Percentiles rank a stretch among this genome's conserved stretches.
These are phyloP conservation scores for Malus fusca DNA, from an alignment of 306 rosid genomes.

Conservation along the genomic window DNA sequence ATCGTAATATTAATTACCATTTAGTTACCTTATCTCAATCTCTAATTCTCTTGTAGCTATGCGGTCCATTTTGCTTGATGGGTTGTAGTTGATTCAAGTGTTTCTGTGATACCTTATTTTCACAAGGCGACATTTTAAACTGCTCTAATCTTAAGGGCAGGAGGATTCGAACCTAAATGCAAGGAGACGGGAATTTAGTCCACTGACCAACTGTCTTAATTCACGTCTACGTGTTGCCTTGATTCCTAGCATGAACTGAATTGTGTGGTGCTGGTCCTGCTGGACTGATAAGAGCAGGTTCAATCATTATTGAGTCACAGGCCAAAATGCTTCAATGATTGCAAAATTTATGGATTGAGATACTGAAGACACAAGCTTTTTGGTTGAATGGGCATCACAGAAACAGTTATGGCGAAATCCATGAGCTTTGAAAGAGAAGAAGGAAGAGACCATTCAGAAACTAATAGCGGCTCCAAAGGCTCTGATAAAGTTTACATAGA, in stretches of 20 bases:
- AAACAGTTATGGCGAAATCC: not conserved
- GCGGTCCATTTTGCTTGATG: not conserved
- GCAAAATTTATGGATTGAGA: constrained; percentile 4
- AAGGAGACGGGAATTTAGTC: not conserved
- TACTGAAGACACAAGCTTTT: not conserved
- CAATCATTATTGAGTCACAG: not conserved
- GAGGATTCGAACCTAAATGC: not conserved
- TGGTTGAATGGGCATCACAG: not conserved
- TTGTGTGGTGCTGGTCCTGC: not conserved
- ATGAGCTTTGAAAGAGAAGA: not conserved
- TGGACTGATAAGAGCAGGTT: not conserved
- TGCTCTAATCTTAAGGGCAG: not conserved
- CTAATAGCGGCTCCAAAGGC: not conserved
- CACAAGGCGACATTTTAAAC: too few species aligned
- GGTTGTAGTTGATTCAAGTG: not conserved
- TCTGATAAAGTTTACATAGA: not conserved
- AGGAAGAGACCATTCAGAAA: not conserved
- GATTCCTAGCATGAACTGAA: not conserved
- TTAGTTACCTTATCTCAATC: not conserved
- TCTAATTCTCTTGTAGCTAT: not conserved
- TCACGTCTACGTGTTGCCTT: not conserved
- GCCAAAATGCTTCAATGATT: not conserved
- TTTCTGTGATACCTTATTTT: not conserved
- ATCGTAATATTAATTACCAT: not conserved
- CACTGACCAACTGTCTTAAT: not conserved